Conservation (phyloP, 768 basidiomycete species). For the Lyophyllum decastes region DNA sequence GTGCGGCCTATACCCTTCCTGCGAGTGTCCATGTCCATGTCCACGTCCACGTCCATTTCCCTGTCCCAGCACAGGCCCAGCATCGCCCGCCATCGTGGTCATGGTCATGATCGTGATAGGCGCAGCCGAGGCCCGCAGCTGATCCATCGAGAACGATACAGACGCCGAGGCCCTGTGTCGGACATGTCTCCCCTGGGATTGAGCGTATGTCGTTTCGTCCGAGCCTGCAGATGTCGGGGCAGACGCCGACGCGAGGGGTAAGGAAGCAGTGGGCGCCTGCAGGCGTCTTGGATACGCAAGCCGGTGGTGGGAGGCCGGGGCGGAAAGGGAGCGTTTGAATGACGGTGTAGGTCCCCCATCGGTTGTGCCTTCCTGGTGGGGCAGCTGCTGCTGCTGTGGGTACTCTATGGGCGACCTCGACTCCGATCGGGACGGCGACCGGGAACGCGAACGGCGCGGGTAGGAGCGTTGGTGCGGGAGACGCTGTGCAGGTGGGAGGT, state of each 20-base stretch:
- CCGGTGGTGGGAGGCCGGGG: constrained; percentile 34
- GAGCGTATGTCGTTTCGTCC: neutral
- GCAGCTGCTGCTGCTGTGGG: no score
- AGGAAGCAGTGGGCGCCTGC: neutral
- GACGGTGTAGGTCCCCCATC: constrained; percentile 19
- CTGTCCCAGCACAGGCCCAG: no score
- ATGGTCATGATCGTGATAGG: no score
- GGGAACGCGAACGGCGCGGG: neutral
- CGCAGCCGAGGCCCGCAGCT: neutral
- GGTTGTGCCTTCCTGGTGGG: no score
- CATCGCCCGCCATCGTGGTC: no score
- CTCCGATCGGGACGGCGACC: constrained; percentile 2
- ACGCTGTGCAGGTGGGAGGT: neutral
- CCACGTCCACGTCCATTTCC: no score
- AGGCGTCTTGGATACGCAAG: constrained; percentile 7
- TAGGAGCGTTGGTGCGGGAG: neutral
- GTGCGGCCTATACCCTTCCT: neutral
- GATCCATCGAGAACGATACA: neutral
- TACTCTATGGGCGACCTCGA: neutral
- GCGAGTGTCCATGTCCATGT: neutral
- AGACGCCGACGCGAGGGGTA: neutral
- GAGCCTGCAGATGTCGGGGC: neutral
- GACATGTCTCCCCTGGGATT: neutral
- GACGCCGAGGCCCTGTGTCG: neutral
- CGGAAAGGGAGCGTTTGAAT: constrained; percentile 69